phyloP scores from a whole-genome alignment of 2,329 filamentous ascomycete species.

The Colletotrichum sidae region DNA sequence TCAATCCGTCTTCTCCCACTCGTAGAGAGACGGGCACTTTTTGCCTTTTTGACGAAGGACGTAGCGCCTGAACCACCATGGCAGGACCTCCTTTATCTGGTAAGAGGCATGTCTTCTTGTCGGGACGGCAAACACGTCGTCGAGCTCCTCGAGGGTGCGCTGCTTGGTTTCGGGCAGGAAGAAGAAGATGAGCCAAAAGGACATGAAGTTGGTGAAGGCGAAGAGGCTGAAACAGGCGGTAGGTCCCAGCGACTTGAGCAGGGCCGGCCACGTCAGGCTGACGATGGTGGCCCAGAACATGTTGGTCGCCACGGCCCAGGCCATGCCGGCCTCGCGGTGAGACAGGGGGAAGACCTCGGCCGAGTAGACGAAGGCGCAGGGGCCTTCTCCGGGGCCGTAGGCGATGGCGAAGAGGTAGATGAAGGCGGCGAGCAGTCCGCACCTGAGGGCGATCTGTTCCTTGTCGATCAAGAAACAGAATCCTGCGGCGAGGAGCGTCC shows the following conservation, averaged over 20 bases:
- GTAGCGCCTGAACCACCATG: constrained; percentile 28
- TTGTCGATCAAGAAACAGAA: constrained; percentile 50
- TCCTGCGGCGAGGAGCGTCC: constrained; percentile 62
- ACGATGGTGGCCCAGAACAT: constrained; percentile 65
- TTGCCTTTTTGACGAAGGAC: neutral
- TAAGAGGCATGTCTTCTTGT: constrained; percentile 47
- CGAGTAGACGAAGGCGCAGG: constrained; percentile 71
- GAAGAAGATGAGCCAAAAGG: constrained; percentile 60
- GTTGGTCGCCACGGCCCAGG: constrained; percentile 70
- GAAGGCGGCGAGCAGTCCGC: constrained; percentile 67
- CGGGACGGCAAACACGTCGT: constrained; percentile 51
- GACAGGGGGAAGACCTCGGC: constrained; percentile 74
- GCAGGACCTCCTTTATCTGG: constrained; percentile 42
- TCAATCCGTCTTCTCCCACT: constrained; percentile 14
- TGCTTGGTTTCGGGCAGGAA: constrained; percentile 64
- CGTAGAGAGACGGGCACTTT: constrained; percentile 13
- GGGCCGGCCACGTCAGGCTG: constrained; percentile 62
- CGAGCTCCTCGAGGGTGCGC: constrained; percentile 59
- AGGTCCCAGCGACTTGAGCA: constrained; percentile 51
- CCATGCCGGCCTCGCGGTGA: constrained; percentile 74
- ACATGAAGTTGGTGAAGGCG: constrained; percentile 58
- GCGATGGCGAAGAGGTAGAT: constrained; percentile 75
- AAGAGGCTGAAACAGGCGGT: constrained; percentile 54
- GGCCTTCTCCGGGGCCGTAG: constrained; percentile 70
- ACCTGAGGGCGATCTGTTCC: constrained; percentile 52